phyloP scores from a whole-genome alignment of 2,329 filamentous ascomycete species.

The Fusarium austroafricanum region DNA sequence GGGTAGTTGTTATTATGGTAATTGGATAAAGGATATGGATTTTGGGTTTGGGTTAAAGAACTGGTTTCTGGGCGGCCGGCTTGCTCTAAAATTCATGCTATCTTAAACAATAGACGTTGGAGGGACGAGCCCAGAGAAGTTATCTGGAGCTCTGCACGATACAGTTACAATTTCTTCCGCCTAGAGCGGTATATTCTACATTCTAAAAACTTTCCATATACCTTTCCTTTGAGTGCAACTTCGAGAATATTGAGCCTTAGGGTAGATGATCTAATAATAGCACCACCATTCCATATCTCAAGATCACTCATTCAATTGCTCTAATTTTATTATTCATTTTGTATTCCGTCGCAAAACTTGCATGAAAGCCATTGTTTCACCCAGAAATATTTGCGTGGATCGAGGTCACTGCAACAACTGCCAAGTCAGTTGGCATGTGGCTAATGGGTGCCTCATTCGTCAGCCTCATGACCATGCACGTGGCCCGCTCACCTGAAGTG shows the following conservation, averaged over 20 bases:
- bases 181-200: slow-evolving; percentile 13
- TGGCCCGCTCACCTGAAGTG: slow-evolving; percentile 25
- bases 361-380: background rate
- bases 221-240: too few species aligned
- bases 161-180: slow-evolving; percentile 2
- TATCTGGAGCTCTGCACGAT: background rate
- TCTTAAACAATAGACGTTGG: slow-evolving; percentile 8
- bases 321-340: background rate
- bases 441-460: slow-evolving; percentile 21
- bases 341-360: background rate
- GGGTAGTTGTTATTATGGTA: slow-evolving; percentile 12
- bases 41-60: background rate
- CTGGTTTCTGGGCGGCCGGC: slow-evolving; percentile 25
- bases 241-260: background rate
- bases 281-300: background rate
- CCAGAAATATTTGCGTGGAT: background rate
- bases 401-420: background rate
- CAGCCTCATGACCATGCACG: slow-evolving; percentile 30
- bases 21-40: slow-evolving; percentile 22
- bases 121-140: background rate
- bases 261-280: slow-evolving; percentile 3
- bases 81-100: slow-evolving; percentile 33
- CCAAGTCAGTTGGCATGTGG: slow-evolving; percentile 2
- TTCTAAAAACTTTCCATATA: background rate
- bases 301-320: background rate